These are phyloP conservation scores for Tetracladium setigerum DNA, from an alignment of 495 filamentous ascomycete genomes.

Conservation along the genomic window DNA sequence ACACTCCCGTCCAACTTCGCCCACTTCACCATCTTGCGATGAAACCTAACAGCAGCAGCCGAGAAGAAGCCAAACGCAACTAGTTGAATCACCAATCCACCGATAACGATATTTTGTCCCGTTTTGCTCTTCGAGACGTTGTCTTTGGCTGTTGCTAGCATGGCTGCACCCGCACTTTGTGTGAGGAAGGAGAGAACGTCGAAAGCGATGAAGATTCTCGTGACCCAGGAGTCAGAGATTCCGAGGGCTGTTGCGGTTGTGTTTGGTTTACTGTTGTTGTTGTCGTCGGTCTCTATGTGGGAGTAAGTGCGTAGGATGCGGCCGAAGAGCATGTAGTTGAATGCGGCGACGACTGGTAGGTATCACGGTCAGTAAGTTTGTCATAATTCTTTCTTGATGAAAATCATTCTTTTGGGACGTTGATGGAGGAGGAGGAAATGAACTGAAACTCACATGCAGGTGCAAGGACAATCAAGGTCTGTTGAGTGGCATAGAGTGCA, in stretches of 20 bases:
- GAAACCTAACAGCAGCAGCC: not conserved
- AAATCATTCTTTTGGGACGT: too few relatives aligned
- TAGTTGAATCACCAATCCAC: not conserved
- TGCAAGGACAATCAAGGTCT: constrained; percentile 32
- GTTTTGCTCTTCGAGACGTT: not conserved
- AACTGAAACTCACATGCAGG: constrained; percentile 21
- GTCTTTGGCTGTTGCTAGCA: not conserved
- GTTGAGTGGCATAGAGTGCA: constrained; percentile 16
- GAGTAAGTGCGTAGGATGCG: not conserved
- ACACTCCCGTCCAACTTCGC: not conserved
- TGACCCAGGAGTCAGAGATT: constrained; percentile 1
- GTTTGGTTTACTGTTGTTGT: too few relatives aligned
- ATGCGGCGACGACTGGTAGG: not conserved
- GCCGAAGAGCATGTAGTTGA: constrained; percentile 7
- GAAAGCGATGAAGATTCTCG: not conserved
- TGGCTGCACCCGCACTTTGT: constrained; percentile 1
- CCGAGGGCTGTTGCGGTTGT: not conserved
- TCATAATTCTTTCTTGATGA: too few relatives aligned
- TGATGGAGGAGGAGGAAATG: not conserved
- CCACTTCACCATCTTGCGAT: not conserved
- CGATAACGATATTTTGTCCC: constrained; percentile 1
- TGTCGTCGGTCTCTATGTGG: too few relatives aligned
- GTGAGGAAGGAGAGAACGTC: constrained; percentile 2
- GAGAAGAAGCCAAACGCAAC: constrained; percentile 1
- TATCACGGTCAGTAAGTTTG: too few relatives aligned